A percentile compares a stretch with the other conserved stretches of the same genome.
These are phyloP conservation scores for Phaeolepiota aurea DNA, from an alignment of 768 basidiomycete species.

Conservation along the genomic window DNA sequence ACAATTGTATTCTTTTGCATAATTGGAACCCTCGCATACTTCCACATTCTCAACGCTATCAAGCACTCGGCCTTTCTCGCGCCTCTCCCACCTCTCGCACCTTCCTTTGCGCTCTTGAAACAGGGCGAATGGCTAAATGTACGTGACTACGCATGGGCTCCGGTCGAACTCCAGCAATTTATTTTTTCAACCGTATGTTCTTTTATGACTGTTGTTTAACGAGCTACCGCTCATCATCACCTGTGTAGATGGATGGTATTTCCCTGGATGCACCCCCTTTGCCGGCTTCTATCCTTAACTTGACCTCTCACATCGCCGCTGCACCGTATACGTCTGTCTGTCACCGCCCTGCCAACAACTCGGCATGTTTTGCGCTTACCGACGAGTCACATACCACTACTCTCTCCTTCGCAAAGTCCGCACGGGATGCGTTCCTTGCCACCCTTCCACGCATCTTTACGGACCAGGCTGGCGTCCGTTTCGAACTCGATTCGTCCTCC, in stretches of 20 bases:
- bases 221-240: too few relatives aligned
- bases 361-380: conserved; percentile 10
- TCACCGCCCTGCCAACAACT: conserved; percentile 23
- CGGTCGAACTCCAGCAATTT: conserved; percentile 70
- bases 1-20: conserved; percentile 87
- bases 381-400: conserved; percentile 11
- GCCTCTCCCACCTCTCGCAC: conserved; percentile 42
- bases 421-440: conserved; percentile 41
- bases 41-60: conserved; percentile 85
- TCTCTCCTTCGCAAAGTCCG: conserved; percentile 35
- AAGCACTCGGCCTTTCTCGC: conserved; percentile 85
- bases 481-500: conserved; percentile 39
- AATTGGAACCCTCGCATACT: conserved; percentile 88
- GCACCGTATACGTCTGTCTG: conserved; percentile 26
- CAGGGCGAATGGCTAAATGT: conserved; percentile 58
- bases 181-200: conserved; percentile 38
- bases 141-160: conserved; percentile 43
- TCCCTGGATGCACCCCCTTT: conserved; percentile 33
- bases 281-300: conserved; percentile 31
- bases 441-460: conserved; percentile 21
- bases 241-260: too few relatives aligned
- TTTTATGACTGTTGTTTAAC: too few relatives aligned
- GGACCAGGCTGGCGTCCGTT: conserved; percentile 35
- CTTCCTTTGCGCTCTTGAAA: conserved; percentile 47
- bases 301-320: conserved; percentile 40